Percentiles rank a stretch among this genome's conserved stretches.
These are phyloP conservation scores for Talaromyces sp. DNA, from an alignment of 2,329 filamentous ascomycete genomes.

Conservation along the genomic window DNA sequence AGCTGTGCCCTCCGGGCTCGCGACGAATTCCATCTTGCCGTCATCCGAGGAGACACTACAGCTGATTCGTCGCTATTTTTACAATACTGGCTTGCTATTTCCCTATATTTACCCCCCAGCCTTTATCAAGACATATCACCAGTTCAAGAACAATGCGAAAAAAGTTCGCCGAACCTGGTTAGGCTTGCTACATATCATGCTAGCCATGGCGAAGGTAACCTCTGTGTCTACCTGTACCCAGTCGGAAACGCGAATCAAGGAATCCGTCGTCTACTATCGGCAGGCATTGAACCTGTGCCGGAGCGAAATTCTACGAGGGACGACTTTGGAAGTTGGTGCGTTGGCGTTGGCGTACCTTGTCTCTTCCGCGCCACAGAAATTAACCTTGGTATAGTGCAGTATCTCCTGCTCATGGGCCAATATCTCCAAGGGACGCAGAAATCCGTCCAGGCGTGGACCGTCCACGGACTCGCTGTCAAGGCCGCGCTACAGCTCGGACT, in stretches of 20 bases:
- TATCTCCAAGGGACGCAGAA: too few species aligned
- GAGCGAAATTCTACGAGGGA: slow-evolving; percentile 16
- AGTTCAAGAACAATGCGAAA: slow-evolving; percentile 13
- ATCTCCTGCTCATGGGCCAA: slow-evolving; percentile 43
- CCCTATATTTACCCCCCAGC: slow-evolving; percentile 23
- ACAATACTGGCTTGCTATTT: slow-evolving; percentile 23
- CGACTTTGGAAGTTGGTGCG: slow-evolving; percentile 20
- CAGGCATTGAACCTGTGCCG: slow-evolving; percentile 18
- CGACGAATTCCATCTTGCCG: slow-evolving; percentile 7
- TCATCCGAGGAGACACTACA: slow-evolving; percentile 9
- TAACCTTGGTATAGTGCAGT: slow-evolving; percentile 33
- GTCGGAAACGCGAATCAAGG: slow-evolving; percentile 11
- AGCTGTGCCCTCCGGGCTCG: slow-evolving; percentile 11
- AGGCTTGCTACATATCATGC: slow-evolving; percentile 25
- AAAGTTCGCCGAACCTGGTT: slow-evolving; percentile 24
- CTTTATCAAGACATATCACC: slow-evolving; percentile 23
- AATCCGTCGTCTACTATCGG: slow-evolving; percentile 18
- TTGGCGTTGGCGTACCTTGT: background rate
- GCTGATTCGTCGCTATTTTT: slow-evolving; percentile 19
- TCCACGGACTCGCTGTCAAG: slow-evolving; percentile 49
- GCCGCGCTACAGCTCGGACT: slow-evolving; percentile 50
- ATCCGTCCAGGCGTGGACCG: slow-evolving; percentile 50
- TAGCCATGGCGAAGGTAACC: slow-evolving; percentile 23
- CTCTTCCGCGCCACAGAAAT: background rate
- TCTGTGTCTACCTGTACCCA: slow-evolving; percentile 7